A percentile compares a stretch with the other conserved stretches of the same genome.
phyloP scores from a whole-genome alignment of 1,139 yeast species.

The Keqinozyma sinolaborantium region DNA sequence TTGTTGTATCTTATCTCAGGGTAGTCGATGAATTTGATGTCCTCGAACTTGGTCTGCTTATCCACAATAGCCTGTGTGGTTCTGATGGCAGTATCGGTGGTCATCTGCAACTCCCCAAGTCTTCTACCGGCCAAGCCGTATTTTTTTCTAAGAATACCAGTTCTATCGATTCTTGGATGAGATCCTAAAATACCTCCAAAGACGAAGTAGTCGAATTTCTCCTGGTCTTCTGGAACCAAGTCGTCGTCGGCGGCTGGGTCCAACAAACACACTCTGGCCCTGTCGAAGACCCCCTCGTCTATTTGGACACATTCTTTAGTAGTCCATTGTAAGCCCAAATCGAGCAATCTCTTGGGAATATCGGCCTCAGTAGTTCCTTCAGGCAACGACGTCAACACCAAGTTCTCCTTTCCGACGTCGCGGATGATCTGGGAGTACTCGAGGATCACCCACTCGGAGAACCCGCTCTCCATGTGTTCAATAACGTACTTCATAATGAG shows the following conservation, averaged over 20 bases:
- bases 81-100: conserved; percentile 95
- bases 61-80: conserved; percentile 78
- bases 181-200: conserved; percentile 97
- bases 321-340: conserved; percentile 79
- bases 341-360: conserved; percentile 59
- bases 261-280: conserved; percentile 66
- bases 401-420: conserved; percentile 76
- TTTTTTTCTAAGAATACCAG: conserved; percentile 77
- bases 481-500: conserved; percentile 78
- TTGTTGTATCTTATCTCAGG: conserved; percentile 89
- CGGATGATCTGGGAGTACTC: conserved; percentile 81
- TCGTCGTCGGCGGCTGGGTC: conserved; percentile 85
- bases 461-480: conserved; percentile 97
- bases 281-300: conserved; percentile 40
- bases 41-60: conserved; percentile 53
- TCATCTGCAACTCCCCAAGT: conserved; percentile 87
- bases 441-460: conserved; percentile 91
- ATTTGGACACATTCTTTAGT: conserved; percentile 60
- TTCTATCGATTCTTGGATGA: conserved; percentile 94
- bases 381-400: conserved; percentile 78
- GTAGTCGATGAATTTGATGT: conserved; percentile 81
- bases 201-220: conserved; percentile 75
- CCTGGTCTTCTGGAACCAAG: conserved; percentile 64
- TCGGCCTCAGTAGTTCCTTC: conserved; percentile 53
- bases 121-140: conserved; percentile 84